phyloP scores from a whole-genome alignment of 169 alveolate genomes.

The Cryptosporidium sp. region DNA sequence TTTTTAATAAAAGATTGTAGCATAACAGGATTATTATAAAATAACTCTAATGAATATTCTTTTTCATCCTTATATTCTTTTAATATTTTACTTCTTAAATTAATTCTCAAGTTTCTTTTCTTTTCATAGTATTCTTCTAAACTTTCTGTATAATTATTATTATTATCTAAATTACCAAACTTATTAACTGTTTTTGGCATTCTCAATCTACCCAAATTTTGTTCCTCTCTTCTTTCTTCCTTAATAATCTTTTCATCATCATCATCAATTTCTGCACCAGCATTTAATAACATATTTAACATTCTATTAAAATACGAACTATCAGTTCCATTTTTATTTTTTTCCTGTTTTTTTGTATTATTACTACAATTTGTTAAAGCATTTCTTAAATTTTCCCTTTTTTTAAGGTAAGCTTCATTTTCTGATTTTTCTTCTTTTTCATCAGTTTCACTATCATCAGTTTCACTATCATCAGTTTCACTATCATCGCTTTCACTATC shows the following conservation, averaged over 20 bases:
- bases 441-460: not conserved
- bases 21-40: conserved; percentile 53
- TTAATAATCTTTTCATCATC: conserved; percentile 36
- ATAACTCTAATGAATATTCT: conserved; percentile 30
- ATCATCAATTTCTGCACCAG: conserved; percentile 48
- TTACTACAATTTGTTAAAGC: not conserved
- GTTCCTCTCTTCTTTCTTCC: conserved; percentile 11
- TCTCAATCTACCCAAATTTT: conserved; percentile 16
- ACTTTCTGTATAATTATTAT: not conserved
- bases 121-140: conserved; percentile 35
- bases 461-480: conserved; percentile 3
- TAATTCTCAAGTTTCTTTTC: conserved; percentile 12
- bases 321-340: not conserved
- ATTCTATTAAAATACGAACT: not conserved
- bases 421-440: not conserved
- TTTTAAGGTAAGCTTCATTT: not conserved
- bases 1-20: conserved; percentile 28
- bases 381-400: not conserved
- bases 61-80: conserved; percentile 5
- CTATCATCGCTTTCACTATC: not conserved
- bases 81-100: conserved; percentile 18
- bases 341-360: not conserved
- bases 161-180: not conserved
- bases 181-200: not conserved
- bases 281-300: conserved; percentile 38